Evolutionary conservation across 2,329 filamentous ascomycete genomes (phyloP), one percentile per base, ranked within the genome.

Genomic region (Arthrobotrys sinensis): DNA sequence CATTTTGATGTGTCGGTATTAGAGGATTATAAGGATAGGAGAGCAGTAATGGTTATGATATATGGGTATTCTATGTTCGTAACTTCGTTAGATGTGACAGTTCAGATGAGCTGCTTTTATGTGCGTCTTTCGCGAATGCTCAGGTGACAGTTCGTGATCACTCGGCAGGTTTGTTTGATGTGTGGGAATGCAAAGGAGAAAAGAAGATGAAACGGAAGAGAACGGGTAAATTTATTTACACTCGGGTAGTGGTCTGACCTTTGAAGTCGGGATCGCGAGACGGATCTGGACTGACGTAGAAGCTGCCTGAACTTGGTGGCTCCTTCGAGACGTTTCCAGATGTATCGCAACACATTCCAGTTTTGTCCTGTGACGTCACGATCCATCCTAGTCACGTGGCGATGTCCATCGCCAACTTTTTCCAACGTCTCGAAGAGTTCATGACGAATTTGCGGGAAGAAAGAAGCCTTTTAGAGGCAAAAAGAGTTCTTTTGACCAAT

Each of bases 251-350:
- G 73, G 73, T 36, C 66, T 77, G 66, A 77, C 50, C 55, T 32
- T 43, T 32, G 43, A 63, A 21, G 57, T 63, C 62, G 62, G 68
- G 52, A 67, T 68, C 67, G 50, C 62, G 67, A 78, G 67, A 62
- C 45, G 34, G 48, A 34, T 4, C 63, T 5, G n/a, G 70, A 72
- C 75, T 78, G 67, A 78, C 75, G 75, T 78, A 78, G 75, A 72
- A 78, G 67, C 3, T 34, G 11, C 67, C 19, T 14, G 75, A 78
- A 72, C 43, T 62, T 63, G 52, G 62, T 50, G 19, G 75, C 62
- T 24, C 21, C 62, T 78, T 78, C 75, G 67, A 78, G 75, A 78
- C 52, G 12, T 40, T 78, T 78, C 75, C 62, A 72, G 21, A 32
- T 46, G 36, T 46, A 24, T 19, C 72, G 50, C 65, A 77, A 77